Percentiles rank a stretch among this genome's conserved stretches.
These are phyloP conservation scores for Ogataea hybrid DNA, from an alignment of 1,139 yeast species.

Conservation along the genomic window DNA sequence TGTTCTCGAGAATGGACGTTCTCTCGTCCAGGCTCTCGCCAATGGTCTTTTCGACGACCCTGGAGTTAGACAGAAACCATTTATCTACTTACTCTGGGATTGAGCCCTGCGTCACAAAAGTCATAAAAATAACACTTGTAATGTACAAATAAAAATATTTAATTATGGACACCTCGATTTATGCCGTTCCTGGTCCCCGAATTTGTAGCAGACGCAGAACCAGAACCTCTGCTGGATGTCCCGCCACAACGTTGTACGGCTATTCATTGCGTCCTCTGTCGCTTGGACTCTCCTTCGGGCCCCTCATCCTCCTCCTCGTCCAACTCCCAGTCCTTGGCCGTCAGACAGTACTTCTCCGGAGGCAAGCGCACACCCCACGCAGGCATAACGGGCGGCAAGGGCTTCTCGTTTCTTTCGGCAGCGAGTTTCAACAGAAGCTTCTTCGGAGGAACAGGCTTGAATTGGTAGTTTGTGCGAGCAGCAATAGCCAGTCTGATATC, in stretches of 20 bases:
- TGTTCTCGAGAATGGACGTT: constrained; percentile 46
- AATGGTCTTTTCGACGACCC: constrained; percentile 50
- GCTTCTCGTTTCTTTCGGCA: constrained; percentile 83
- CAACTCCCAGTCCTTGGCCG: constrained; percentile 73
- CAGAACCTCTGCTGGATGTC: too few species aligned
- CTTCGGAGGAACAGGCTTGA: constrained; percentile 91
- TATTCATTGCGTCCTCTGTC: not conserved
- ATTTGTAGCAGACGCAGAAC: too few species aligned
- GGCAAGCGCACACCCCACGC: constrained; percentile 93
- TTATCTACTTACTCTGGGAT: constrained; percentile 43
- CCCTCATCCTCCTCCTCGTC: constrained; percentile 41
- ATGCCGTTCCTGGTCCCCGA: too few species aligned
- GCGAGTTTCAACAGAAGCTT: constrained; percentile 89
- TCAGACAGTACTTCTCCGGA: constrained; percentile 94
- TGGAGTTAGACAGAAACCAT: not conserved
- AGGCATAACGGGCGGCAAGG: constrained; percentile 89
- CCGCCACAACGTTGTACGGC: too few species aligned
- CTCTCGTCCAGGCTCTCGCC: constrained; percentile 53
- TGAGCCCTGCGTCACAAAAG: constrained; percentile 44
- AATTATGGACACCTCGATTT: too few species aligned
- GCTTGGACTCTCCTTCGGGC: constrained; percentile 1
- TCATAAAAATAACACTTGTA: constrained; percentile 22
- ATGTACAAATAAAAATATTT: constrained; percentile 4
- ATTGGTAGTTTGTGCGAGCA: constrained; percentile 89
- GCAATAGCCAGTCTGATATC: constrained; percentile 92